Base-by-base conservation (phyloP, 2,329 filamentous ascomycete species). In the Aspergillus terreus region DNA sequence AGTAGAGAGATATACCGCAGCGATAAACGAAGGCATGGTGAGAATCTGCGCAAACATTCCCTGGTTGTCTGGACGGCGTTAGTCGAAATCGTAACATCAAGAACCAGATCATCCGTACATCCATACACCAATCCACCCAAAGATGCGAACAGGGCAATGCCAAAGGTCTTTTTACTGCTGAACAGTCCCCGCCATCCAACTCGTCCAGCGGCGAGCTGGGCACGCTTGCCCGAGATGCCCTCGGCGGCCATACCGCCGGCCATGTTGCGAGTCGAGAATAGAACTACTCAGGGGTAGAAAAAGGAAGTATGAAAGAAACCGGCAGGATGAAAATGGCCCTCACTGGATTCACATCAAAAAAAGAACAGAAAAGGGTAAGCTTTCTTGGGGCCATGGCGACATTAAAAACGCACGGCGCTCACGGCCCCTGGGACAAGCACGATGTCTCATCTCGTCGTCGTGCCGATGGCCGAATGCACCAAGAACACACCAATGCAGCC, bases 21-120 rank as follows among this genome's bases (percentile, higher is more conserved):
- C 54, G 38, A 71, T 69, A 55, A 79, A 80, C 1, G 73, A 71
- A 4, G 65, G 62, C 76, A 80, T 79, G 19, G 73, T 76, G 49
- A 82, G 60, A 19, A 91, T 82, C 21, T 87, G 86, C n/a, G 82
- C 82, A 71, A 89, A 88, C 71, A 89, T 85, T 59, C 87, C 87
- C 66, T 89, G 85, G 63, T 90, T 89, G 71, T 89, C 38, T 6
- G 3, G 14, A 40, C n/a, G 5, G 17, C 4, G 27, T 4, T 12
- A 46, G 44, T 6, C 14, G 19, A 25, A 15, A n/a, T 38, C 14
- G 5, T 15, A 11, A 36, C 11, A 2, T 6, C 19, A 5, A 12
- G 12, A 17, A 2, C 6, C 9, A 12, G 17, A 6, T 14, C 1
- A n/a, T 2, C 61, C 65, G 44, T 54, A 67, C 65, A 90, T 17